phyloP scores from a whole-genome alignment of 78 protist genomes.

The Cavenderia fasciculata region DNA sequence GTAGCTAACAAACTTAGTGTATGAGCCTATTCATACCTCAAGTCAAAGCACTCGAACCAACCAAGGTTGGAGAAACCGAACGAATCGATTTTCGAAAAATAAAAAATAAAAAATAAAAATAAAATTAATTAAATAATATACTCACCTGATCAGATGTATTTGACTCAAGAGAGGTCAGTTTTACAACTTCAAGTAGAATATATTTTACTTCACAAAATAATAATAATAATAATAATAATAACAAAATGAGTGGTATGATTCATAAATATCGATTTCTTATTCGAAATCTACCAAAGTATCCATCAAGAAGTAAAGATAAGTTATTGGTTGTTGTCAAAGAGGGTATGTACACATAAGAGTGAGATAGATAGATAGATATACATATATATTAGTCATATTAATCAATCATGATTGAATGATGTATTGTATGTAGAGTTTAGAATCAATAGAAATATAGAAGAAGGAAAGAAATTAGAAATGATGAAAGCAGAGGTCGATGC shows the following conservation, averaged over 20 bases:
- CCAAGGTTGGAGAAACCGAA: too few species aligned
- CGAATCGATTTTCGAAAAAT: too few species aligned
- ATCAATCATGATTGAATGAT: not conserved
- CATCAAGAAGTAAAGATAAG: conserved; percentile 41
- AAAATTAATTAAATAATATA: too few species aligned
- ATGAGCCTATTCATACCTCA: too few species aligned
- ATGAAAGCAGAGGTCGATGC: conserved; percentile 44
- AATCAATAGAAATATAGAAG: conserved; percentile 17
- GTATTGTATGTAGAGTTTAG: conserved; percentile 30
- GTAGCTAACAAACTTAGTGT: too few species aligned
- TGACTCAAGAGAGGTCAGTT: too few species aligned
- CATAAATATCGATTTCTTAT: conserved; percentile 71
- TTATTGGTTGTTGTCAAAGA: conserved; percentile 25
- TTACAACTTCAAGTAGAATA: not conserved
- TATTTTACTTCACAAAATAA: conserved; percentile 9
- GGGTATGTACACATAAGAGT: conserved; percentile 8
- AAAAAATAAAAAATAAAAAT: too few species aligned
- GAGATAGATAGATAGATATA: not conserved
- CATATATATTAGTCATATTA: not conserved
- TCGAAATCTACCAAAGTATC: conserved; percentile 54
- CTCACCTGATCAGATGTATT: too few species aligned
- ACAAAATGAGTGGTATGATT: conserved; percentile 10
- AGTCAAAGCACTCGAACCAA: too few species aligned
- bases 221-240: not conserved
- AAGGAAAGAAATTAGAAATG: conserved; percentile 9